Evolutionary conservation across 768 basidiomycete species (phyloP).

Genomic region (Termitomyces sp.): DNA sequence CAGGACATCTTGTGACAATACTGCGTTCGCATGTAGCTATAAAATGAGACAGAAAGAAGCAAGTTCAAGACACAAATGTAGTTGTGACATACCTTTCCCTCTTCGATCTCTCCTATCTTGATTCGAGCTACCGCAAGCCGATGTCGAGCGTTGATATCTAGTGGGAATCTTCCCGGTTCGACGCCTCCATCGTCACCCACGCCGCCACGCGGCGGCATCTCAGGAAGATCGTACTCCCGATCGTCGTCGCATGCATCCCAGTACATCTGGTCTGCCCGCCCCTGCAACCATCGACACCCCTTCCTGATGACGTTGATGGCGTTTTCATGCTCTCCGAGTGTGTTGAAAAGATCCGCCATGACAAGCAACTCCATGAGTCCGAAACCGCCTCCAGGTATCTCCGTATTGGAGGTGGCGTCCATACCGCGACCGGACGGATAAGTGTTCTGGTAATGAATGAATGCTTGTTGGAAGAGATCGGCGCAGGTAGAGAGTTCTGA

Average conservation of each 20-base stretch:
- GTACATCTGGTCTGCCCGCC: constrained; percentile 62
- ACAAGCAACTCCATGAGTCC: constrained; percentile 71
- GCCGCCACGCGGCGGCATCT: constrained; percentile 23
- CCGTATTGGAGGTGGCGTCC: constrained; percentile 24
- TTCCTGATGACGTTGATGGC: constrained; percentile 67
- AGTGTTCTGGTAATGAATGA: constrained; percentile 58
- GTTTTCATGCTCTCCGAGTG: constrained; percentile 61
- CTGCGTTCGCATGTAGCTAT: constrained; percentile 74
- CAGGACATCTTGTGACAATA: constrained; percentile 67
- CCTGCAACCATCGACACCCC: constrained; percentile 92
- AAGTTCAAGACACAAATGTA: background rate
- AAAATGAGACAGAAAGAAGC: background rate
- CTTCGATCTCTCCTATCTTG: constrained; percentile 72
- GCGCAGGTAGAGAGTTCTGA: constrained; percentile 65
- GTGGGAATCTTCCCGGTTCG: constrained; percentile 52
- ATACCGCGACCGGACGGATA: constrained; percentile 42
- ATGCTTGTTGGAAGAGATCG: constrained; percentile 66
- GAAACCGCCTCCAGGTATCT: constrained; percentile 50
- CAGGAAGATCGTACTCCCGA: constrained; percentile 73
- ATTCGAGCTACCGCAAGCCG: constrained; percentile 81
- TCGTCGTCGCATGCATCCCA: constrained; percentile 89
- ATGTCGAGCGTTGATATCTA: constrained; percentile 80
- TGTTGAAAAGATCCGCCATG: constrained; percentile 81
- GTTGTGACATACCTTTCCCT: constrained; percentile 67
- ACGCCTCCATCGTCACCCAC: constrained; percentile 42